Conservation (phyloP, 331 rosid species). For the Arachis monticola region DNA sequence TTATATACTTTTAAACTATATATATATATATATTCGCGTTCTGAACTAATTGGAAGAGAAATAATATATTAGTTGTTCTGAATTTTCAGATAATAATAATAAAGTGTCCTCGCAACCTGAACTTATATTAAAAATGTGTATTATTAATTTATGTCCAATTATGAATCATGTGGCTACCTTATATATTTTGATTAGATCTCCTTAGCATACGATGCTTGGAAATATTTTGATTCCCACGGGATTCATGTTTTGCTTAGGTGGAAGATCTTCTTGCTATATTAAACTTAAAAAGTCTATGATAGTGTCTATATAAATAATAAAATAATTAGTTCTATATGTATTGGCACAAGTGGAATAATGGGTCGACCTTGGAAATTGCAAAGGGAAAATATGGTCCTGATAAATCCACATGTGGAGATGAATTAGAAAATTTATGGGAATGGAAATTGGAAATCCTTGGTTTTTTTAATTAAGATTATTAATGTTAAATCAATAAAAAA, state of each 20-base stretch:
- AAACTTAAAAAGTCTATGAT: conserved; percentile 39
- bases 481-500: too few relatives aligned
- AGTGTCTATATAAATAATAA: conserved; percentile 24
- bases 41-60: too few relatives aligned
- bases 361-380: conserved; percentile 54
- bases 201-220: conserved; percentile 35
- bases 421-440: conserved; percentile 35
- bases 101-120: conserved; percentile 5
- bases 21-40: too few relatives aligned
- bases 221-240: conserved; percentile 48
- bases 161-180: conserved; percentile 29
- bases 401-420: conserved; percentile 52
- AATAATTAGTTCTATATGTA: conserved; percentile 23
- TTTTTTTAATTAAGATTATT: too few relatives aligned
- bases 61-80: background rate
- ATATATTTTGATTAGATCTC: conserved; percentile 42
- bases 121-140: conserved; percentile 28
- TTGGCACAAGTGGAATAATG: conserved; percentile 52
- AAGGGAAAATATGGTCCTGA: conserved; percentile 41
- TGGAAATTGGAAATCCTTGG: too few relatives aligned
- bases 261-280: conserved; percentile 54
- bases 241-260: conserved; percentile 58
- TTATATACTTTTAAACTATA: too few relatives aligned
- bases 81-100: conserved; percentile 12
- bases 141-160: conserved; percentile 42